A percentile compares a stretch with the other conserved stretches of the same genome.
Conservation (phyloP, 441 rosid genomes). For the Melastoma candidum region DNA sequence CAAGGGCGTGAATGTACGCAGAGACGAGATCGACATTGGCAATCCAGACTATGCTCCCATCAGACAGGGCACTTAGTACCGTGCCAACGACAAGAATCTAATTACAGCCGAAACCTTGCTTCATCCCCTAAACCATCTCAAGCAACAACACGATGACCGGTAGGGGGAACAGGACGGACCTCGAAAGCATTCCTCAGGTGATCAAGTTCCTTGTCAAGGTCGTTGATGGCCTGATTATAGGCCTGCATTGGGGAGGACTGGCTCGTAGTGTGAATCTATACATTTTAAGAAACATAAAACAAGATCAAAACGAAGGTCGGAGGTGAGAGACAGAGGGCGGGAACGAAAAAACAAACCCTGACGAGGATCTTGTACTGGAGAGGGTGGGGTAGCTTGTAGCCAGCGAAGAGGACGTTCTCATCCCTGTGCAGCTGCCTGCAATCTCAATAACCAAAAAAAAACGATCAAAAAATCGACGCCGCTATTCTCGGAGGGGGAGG, state of each 20-base stretch:
- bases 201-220: constrained; percentile 88
- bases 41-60: no score
- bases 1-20: no score
- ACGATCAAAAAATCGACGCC: neutral
- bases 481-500: no score
- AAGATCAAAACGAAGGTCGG: neutral
- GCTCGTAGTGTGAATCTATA: constrained; percentile 79
- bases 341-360: constrained; percentile 41
- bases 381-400: constrained; percentile 93
- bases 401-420: constrained; percentile 82
- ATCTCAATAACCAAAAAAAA: neutral
- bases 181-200: constrained; percentile 66
- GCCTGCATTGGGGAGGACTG: constrained; percentile 99
- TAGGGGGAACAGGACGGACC: constrained; percentile 28
- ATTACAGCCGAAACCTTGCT: no score
- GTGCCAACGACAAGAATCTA: no score
- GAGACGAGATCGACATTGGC: no score
- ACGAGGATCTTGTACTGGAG: constrained; percentile 83
- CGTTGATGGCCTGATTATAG: constrained; percentile 87
- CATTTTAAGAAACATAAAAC: constrained; percentile 3
- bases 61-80: no score
- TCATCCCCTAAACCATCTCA: no score
- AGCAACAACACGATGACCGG: no score
- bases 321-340: neutral
- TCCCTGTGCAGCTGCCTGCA: constrained; percentile 88